Conservation (phyloP, 1,284 basidiomycete genomes). For the Cyathus pygmaeus region DNA sequence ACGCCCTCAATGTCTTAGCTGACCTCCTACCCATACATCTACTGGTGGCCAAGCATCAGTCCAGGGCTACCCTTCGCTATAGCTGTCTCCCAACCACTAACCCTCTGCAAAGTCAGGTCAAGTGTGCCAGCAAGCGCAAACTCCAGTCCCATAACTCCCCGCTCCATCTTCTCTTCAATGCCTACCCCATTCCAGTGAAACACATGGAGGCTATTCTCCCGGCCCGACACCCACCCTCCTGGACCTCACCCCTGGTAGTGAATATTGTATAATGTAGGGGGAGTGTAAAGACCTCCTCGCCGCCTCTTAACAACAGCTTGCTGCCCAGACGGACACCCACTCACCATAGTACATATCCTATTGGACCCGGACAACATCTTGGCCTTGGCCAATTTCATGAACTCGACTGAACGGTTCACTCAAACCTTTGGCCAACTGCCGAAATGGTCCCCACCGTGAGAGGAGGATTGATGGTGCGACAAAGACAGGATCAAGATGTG, state of each 20-base stretch:
- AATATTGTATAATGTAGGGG: background rate
- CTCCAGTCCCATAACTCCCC: background rate
- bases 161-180: background rate
- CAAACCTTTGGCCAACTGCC: too few species aligned
- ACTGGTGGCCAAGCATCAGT: conserved; percentile 29
- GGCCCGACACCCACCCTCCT: background rate
- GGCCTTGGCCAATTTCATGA: too few species aligned
- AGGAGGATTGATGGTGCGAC: too few species aligned
- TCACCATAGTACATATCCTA: too few species aligned
- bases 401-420: too few species aligned
- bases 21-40: conserved; percentile 40
- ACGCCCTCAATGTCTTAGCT: conserved; percentile 42
- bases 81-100: conserved; percentile 41
- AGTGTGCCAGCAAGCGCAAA: too few species aligned
- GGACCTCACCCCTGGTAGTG: background rate
- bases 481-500: too few species aligned
- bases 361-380: too few species aligned
- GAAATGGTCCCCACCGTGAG: too few species aligned
- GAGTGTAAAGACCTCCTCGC: too few species aligned
- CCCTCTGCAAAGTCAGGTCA: conserved; percentile 43
- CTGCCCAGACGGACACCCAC: too few species aligned
- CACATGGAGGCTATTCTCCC: background rate
- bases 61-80: conserved; percentile 37
- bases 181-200: background rate
- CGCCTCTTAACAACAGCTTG: too few species aligned